These are phyloP conservation scores for Mentha longifolia DNA, from an alignment of 257 asterid genomes.

Conservation along the genomic window DNA sequence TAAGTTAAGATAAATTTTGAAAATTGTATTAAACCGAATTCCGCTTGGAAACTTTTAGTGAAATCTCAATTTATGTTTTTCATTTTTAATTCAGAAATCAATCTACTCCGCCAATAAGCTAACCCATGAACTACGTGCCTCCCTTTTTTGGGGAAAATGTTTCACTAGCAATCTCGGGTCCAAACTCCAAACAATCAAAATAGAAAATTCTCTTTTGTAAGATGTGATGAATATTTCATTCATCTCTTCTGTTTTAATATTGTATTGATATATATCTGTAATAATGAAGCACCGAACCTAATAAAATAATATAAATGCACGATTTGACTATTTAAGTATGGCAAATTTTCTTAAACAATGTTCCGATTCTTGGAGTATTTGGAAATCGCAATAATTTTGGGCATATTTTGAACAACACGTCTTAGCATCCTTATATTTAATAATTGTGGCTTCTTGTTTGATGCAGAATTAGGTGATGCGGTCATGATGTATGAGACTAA, in stretches of 20 bases:
- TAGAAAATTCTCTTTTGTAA: background rate
- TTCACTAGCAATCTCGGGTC: background rate
- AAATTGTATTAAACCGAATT: background rate
- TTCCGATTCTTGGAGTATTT: background rate
- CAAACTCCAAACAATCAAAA: too few species aligned
- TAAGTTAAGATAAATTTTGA: background rate
- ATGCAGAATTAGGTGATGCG: background rate
- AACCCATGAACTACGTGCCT: background rate
- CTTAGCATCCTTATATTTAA: background rate
- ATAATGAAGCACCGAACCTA: background rate
- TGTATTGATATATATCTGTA: background rate
- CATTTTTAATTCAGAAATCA: background rate
- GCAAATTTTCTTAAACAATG: background rate
- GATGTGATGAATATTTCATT: background rate
- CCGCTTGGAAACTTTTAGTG: background rate
- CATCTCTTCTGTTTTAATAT: background rate
- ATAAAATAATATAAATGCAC: background rate
- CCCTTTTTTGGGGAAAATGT: background rate
- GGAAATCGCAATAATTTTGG: constrained; percentile 1
- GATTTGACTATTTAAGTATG: background rate
- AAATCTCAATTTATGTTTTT: background rate
- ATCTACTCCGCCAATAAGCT: background rate
- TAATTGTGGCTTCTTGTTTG: constrained; percentile 19
- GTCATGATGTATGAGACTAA: too few species aligned
- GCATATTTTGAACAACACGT: constrained; percentile 6